Evolutionary conservation across 371 early-diverging fungal species (phyloP).

Genomic region (Rhizomucor miehei): DNA sequence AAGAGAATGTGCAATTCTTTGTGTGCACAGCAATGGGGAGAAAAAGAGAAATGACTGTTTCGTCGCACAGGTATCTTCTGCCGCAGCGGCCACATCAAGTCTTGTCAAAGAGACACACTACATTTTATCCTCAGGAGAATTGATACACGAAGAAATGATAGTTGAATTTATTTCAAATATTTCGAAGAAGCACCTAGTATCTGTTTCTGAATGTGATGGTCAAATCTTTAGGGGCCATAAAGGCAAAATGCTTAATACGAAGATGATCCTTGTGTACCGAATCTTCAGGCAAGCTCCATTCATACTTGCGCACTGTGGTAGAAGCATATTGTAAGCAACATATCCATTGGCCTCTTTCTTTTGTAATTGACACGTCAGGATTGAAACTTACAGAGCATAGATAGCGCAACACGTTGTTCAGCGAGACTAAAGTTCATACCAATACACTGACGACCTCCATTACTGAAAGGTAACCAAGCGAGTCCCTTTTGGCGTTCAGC

Average conservation of each 20-base stretch:
- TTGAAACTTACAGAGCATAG: conserved; percentile 15
- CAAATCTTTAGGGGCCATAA: background rate
- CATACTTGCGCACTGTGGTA: background rate
- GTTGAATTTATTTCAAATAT: too few species aligned
- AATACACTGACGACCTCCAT: conserved; percentile 8
- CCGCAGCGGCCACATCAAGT: too few species aligned
- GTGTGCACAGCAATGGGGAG: too few species aligned
- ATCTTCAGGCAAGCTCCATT: background rate
- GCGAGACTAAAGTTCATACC: conserved; percentile 21
- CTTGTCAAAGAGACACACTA: too few species aligned
- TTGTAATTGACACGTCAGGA: too few species aligned
- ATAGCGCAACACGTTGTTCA: conserved; percentile 15
- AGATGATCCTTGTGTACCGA: background rate
- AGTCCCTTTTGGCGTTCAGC: conserved; percentile 9
- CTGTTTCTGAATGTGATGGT: background rate
- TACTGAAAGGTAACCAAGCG: conserved; percentile 10
- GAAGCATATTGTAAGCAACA: background rate
- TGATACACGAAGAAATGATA: too few species aligned
- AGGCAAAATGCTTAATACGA: background rate
- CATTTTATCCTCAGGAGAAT: too few species aligned
- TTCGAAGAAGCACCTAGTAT: too few species aligned
- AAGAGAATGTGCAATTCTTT: too few species aligned
- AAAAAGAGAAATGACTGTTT: too few species aligned
- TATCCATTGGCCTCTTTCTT: background rate
- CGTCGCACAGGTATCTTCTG: too few species aligned